Percentiles rank a stretch among this genome's conserved stretches.
phyloP scores from a whole-genome alignment of 495 filamentous ascomycete species.

The Pyrenula aspistea region DNA sequence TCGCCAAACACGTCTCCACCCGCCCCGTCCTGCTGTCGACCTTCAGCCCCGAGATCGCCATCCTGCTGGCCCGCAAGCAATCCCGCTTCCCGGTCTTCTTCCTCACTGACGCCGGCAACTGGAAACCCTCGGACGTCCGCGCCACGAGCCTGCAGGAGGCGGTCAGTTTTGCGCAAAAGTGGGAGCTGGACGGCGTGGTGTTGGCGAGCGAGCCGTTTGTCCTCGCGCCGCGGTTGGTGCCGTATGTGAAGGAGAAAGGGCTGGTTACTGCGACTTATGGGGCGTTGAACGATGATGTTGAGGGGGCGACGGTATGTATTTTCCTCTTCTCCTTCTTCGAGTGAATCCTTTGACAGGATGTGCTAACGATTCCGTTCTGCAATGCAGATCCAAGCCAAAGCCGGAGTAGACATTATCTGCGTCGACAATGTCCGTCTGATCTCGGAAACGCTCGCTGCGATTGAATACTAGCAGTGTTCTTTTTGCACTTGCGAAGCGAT shows the following conservation, averaged over 20 bases:
- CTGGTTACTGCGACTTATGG: slow-evolving; percentile 21
- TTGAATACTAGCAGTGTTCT: no score
- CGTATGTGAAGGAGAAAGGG: slow-evolving; percentile 14
- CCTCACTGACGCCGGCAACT: slow-evolving; percentile 22
- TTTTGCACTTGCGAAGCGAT: no score
- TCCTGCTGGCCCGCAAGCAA: slow-evolving; percentile 26
- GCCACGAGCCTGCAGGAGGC: slow-evolving; percentile 23
- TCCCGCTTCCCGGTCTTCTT: slow-evolving; percentile 26
- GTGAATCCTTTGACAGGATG: not conserved
- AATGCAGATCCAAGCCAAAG: slow-evolving; percentile 12
- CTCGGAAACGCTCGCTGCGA: slow-evolving; percentile 1
- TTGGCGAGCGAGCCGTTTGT: slow-evolving; percentile 21
- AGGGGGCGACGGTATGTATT: slow-evolving; percentile 2
- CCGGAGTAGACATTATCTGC: slow-evolving; percentile 14
- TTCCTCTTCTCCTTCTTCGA: not conserved
- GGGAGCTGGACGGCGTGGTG: slow-evolving; percentile 23
- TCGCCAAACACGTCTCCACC: slow-evolving; percentile 10
- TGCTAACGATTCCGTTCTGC: not conserved
- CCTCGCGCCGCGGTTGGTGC: slow-evolving; percentile 20
- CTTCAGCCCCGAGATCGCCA: slow-evolving; percentile 32
- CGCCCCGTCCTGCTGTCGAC: slow-evolving; percentile 27
- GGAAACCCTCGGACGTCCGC: slow-evolving; percentile 15
- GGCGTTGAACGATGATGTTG: slow-evolving; percentile 18
- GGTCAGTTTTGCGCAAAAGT: slow-evolving; percentile 22
- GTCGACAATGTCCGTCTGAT: slow-evolving; percentile 12